Evolutionary conservation across 2,329 filamentous ascomycete species (phyloP).

Genomic region (Septoria linicola): DNA sequence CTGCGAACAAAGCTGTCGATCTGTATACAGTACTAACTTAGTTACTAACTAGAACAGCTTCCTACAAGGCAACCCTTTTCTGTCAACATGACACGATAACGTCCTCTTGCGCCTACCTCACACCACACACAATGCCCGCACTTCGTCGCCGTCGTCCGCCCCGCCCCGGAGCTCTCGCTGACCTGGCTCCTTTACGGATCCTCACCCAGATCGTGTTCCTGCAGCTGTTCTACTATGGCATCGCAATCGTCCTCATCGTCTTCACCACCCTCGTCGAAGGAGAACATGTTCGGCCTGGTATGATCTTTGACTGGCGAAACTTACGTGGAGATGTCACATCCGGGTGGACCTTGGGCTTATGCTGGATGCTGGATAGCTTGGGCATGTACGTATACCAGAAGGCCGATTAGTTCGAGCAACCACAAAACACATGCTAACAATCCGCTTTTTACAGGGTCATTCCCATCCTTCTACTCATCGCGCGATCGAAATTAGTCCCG

Average conservation of each 20-base stretch:
- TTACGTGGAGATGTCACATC: conserved; percentile 66
- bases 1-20: too few species aligned
- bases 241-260: conserved; percentile 61
- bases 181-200: conserved; percentile 67
- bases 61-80: too few species aligned
- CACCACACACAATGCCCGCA: conserved; percentile 7
- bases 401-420: too few species aligned
- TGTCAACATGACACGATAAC: too few species aligned
- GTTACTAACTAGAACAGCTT: too few species aligned
- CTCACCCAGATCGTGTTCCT: conserved; percentile 65
- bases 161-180: conserved; percentile 63
- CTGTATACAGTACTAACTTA: too few species aligned
- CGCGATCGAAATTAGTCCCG: conserved; percentile 87
- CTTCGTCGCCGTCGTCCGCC: conserved; percentile 59
- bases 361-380: conserved; percentile 66
- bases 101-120: neutral
- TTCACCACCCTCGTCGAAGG: conserved; percentile 68
- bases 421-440: neutral
- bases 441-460: conserved; percentile 72
- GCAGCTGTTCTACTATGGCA: conserved; percentile 64
- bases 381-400: conserved; percentile 55
- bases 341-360: conserved; percentile 67
- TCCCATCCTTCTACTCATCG: conserved; percentile 77
- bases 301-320: conserved; percentile 63
- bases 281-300: conserved; percentile 56